Base-by-base conservation (phyloP, 2,329 filamentous ascomycete genomes). In the Celoporthe dispersa region DNA sequence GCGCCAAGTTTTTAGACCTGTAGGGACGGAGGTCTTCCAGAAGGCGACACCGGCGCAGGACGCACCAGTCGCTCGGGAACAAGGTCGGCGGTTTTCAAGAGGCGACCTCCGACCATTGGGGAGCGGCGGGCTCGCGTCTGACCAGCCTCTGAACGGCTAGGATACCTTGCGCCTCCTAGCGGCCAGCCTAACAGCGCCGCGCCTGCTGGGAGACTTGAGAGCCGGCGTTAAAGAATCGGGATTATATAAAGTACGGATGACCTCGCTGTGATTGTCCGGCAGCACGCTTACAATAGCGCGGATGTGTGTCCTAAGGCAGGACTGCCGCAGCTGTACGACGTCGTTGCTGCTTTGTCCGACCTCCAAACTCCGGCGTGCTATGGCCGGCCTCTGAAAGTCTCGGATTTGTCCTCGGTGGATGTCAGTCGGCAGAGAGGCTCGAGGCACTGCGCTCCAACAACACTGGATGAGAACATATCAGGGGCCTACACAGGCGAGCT, bases 41-140 rank as follows among this genome's bases (percentile, higher is more conserved):
- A 60, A 7, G 57, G 57, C 57, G 57, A 60, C 33, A 33, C 57
- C 57, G 57, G 57, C 57, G 31, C 57, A 31, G 57, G 31, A 37
- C 19, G 31, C 55, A 60, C 31, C 55, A 35, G 31, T 9, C 14
- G 11, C 51, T 55, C n/a, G 51, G 51, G 11, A 55, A 28, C 25
- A 55, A 11, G n/a, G 44, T 55, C 51, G 53, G 53, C 25, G 14
- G 31, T 57, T 57, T 9, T 3, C 5, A 33, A 57, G 28, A 19
- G 53, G 53, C 53, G 53, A 57, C 53, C 53, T 31, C 53, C 53
- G 53, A 57, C 14, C 28, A n/a, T n/a, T n/a, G n/a, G n/a, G n/a
- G n/a, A n/a, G n/a, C n/a, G n/a, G n/a, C n/a, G 14, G 53, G 53
- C 53, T 57, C 53, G 28, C 25, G 53, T 31, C 12, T 4, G 25